Evolutionary conservation across 345 rosid species (phyloP).

Genomic region (Gossypium anomalum): DNA sequence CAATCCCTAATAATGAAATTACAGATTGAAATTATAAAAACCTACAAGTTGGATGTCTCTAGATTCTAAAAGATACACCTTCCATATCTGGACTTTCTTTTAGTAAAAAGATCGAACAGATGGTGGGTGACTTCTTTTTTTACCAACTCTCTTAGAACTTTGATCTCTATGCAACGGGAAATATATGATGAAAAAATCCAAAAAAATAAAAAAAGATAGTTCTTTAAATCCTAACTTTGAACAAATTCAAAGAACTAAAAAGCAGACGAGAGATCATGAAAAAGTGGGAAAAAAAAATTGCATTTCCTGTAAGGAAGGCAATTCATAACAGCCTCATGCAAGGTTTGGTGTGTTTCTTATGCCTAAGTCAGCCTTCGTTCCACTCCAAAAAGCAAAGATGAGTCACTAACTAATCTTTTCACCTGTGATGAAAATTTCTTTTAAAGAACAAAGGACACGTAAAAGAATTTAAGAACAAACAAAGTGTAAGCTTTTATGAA

Average conservation of each 20-base stretch:
- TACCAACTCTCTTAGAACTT: no score
- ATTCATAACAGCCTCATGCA: conserved; percentile 42
- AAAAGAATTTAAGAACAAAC: background rate
- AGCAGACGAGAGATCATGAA: no score
- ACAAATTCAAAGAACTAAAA: no score
- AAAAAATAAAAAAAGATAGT: no score
- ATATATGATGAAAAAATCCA: no score
- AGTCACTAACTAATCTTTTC: conserved; percentile 15
- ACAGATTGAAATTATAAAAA: background rate
- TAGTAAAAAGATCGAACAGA: no score
- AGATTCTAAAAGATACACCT: background rate
- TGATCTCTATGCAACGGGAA: no score
- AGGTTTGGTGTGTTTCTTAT: conserved; percentile 10
- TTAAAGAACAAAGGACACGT: background rate
- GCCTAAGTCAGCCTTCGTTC: conserved; percentile 20
- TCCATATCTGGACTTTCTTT: no score
- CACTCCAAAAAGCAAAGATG: conserved; percentile 14
- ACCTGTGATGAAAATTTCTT: background rate
- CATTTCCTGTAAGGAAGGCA: conserved; percentile 44
- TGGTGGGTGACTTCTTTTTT: no score
- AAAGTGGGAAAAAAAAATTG: conserved; percentile 9
- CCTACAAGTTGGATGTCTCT: conserved; percentile 10
- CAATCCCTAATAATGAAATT: no score
- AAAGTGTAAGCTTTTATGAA: background rate
- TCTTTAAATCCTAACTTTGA: no score